Base-by-base conservation (phyloP, 164 flowering plant species). In the Vitis rotundifolia region DNA sequence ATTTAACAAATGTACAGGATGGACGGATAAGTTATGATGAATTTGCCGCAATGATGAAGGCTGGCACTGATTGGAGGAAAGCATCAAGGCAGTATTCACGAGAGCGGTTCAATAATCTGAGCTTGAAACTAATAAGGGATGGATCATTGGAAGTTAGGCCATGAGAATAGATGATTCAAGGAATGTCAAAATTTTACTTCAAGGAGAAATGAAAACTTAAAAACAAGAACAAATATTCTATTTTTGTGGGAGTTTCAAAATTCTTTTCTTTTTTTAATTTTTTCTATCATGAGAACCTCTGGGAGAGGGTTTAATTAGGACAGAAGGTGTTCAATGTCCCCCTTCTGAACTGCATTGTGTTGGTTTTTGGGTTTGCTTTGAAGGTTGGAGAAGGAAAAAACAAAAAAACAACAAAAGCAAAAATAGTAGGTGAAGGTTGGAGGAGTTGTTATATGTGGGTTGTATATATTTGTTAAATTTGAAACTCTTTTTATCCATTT, bases 61-160 rank as follows among this genome's bases (percentile, higher is more conserved):
- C 93, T 0, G 97, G 97, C 18, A 91, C 97, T 37, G 94, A 91
- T 82, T 91, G 97, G 97, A 84, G 97, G 69, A 91, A 91, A 79
- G 97, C 92, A 14, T 91, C 97, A 14, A 84, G 93, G 67, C 97
- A 89, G 73, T 91, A 91, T 71, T 91, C 96, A 26, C 74, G 97
- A 62, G 93, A 89, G 68, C 82, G 97, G 67, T 91, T 89, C 79
- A 87, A 83, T 54, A 89, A 48, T 74, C 90, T 91, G 31, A 91
- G 97, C 73, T 76, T 85, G 74, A 85, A 84, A 28, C 62, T 91
- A 75, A 80, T 89, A 82, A 81, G 73, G 75, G 92, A 91, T 69
- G 93, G 89, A 16, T 89, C 96, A 16, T 78, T 90, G 67, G 76
- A 72, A 72, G 55, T 29, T 75, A 63, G 68, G 64, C 61, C 83